These are phyloP conservation scores for Cyberlindnera xylosilytica DNA, from an alignment of 805 yeast species.

Conservation along the genomic window DNA sequence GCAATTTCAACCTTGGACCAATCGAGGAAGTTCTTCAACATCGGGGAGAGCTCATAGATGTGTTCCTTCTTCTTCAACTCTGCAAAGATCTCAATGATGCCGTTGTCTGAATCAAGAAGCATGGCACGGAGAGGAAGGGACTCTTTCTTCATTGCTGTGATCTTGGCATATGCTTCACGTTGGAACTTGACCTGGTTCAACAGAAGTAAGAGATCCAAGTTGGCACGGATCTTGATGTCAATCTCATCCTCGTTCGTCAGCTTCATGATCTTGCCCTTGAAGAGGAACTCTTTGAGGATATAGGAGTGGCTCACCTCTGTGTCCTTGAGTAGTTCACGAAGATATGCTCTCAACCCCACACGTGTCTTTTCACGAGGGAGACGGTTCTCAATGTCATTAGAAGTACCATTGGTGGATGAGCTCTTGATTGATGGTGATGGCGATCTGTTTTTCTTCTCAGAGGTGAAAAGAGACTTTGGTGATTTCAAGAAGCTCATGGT, in stretches of 20 bases:
- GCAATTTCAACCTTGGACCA: slow-evolving; percentile 84
- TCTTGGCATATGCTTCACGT: slow-evolving; percentile 57
- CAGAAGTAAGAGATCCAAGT: slow-evolving; percentile 57
- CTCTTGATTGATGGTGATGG: not conserved
- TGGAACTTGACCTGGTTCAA: slow-evolving; percentile 73
- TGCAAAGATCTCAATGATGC: slow-evolving; percentile 56
- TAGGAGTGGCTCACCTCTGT: slow-evolving; percentile 54
- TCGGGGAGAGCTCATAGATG: slow-evolving; percentile 59
- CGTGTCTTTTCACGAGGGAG: slow-evolving; percentile 75
- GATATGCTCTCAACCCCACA: slow-evolving; percentile 71
- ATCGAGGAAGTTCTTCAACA: slow-evolving; percentile 66
- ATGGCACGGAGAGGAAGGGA: slow-evolving; percentile 58
- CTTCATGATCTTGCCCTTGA: slow-evolving; percentile 33
- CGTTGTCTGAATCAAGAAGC: slow-evolving; percentile 47
- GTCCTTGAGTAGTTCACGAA: slow-evolving; percentile 49
- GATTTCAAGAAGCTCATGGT: slow-evolving; percentile 4
- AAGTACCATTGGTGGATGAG: not conserved
- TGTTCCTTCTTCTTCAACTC: slow-evolving; percentile 58
- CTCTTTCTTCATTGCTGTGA: slow-evolving; percentile 49
- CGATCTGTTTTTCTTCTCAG: slow-evolving; percentile 1
- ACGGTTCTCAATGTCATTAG: slow-evolving; percentile 16
- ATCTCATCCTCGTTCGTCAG: slow-evolving; percentile 40
- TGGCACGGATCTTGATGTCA: slow-evolving; percentile 58
- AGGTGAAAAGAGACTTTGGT: slow-evolving; percentile 2
- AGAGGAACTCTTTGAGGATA: slow-evolving; percentile 52